Evolutionary conservation across 139 green algal species (phyloP).

Genomic region (Yamagishiella unicocca): DNA sequence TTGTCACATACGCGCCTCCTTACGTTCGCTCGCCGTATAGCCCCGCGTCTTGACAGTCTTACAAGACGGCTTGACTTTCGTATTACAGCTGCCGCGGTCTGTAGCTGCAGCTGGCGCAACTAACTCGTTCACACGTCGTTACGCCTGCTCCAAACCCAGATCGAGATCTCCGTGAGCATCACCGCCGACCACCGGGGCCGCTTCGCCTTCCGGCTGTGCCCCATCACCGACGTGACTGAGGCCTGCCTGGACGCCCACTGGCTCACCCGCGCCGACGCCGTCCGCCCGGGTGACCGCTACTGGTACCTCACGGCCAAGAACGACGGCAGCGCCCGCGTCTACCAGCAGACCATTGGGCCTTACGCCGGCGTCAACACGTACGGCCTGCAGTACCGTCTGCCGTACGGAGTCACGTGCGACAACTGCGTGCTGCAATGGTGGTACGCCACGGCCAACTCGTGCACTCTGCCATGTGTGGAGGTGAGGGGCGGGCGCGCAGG

Average conservation of each 20-base stretch:
- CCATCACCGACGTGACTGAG: not conserved
- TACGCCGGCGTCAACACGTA: not conserved
- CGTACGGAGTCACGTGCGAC: slow-evolving; percentile 11
- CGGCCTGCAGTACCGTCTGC: slow-evolving; percentile 19
- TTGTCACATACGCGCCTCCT: too few relatives aligned
- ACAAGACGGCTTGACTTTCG: too few relatives aligned
- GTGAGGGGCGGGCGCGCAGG: not conserved
- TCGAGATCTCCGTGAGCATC: not conserved
- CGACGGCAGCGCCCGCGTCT: not conserved
- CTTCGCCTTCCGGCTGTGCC: slow-evolving; percentile 32
- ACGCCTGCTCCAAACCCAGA: too few relatives aligned
- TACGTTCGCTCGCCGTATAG: too few relatives aligned
- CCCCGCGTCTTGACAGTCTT: too few relatives aligned
- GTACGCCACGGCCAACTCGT: slow-evolving; percentile 9
- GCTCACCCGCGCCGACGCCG: slow-evolving; percentile 8
- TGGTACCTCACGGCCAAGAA: slow-evolving; percentile 3
- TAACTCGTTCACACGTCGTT: too few relatives aligned
- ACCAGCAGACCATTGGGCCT: not conserved
- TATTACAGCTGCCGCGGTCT: too few relatives aligned
- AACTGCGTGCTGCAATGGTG: slow-evolving; percentile 34
- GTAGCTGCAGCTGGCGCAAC: too few relatives aligned
- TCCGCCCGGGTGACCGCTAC: not conserved
- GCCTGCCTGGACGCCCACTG: slow-evolving; percentile 2
- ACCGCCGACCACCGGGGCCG: slow-evolving; percentile 9
- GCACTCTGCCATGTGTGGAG: slow-evolving; percentile 3